Percentiles rank a stretch among this genome's conserved stretches.
These are phyloP conservation scores for Phaeotremella skinneri DNA, from an alignment of 768 basidiomycete genomes.

Conservation along the genomic window DNA sequence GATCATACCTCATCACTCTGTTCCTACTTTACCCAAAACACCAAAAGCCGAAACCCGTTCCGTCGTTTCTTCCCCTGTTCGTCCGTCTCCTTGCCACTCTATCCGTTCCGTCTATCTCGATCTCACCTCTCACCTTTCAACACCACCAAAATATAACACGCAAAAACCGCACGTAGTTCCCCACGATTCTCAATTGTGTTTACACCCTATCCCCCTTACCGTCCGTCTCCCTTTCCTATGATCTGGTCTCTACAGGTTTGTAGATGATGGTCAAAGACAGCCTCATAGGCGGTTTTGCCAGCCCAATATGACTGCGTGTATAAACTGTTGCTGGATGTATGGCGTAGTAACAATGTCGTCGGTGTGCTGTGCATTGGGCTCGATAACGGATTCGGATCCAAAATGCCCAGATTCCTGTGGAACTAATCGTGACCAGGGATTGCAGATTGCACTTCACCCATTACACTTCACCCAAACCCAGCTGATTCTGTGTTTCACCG, in stretches of 20 bases:
- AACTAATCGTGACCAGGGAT: no score
- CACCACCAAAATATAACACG: background rate
- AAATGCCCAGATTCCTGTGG: background rate
- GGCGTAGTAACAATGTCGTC: background rate
- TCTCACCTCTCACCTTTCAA: slow-evolving; percentile 1
- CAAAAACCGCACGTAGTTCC: background rate
- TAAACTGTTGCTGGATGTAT: background rate
- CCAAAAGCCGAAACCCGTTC: background rate
- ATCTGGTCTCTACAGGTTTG: background rate
- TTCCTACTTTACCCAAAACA: slow-evolving; percentile 2
- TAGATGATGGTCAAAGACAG: background rate
- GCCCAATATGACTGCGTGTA: background rate
- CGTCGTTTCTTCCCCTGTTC: slow-evolving; percentile 4
- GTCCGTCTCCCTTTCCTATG: background rate
- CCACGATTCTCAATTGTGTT: background rate
- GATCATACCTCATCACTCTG: background rate
- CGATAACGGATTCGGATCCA: background rate
- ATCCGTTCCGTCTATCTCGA: background rate
- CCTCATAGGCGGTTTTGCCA: background rate
- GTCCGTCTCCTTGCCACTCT: slow-evolving; percentile 7
- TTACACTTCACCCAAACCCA: no score
- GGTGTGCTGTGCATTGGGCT: background rate
- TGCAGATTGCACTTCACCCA: no score
- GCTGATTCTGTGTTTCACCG: no score
- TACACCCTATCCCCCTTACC: background rate